These are phyloP conservation scores for Adenanthera pavonina DNA, from an alignment of 306 rosid species.

Conservation along the genomic window DNA sequence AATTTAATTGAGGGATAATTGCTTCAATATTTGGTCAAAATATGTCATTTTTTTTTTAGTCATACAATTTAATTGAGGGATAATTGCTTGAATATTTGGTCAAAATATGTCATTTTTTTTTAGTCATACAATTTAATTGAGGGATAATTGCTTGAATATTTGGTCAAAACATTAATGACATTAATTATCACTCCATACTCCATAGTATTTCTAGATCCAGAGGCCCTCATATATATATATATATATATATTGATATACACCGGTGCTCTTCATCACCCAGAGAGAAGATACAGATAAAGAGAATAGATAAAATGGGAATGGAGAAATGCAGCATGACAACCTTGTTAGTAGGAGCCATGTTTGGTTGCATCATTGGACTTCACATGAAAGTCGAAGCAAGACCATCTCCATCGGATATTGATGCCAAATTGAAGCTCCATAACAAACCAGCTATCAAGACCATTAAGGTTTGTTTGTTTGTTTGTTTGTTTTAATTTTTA, in stretches of 20 bases:
- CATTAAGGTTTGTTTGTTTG: conserved; percentile 53
- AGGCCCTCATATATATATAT: not conserved
- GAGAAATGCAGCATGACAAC: conserved; percentile 6
- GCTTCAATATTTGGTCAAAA: not conserved
- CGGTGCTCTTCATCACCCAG: too few species aligned
- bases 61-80: not conserved
- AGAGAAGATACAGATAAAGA: not conserved
- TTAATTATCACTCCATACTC: not conserved
- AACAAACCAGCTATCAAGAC: conserved; percentile 60
- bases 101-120: not conserved
- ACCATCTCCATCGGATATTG: conserved; percentile 10
- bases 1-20: not conserved
- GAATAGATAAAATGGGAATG: conserved; percentile 31
- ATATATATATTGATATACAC: not conserved
- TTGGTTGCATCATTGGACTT: conserved; percentile 3
- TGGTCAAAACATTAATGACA: not conserved
- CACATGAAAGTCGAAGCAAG: conserved; percentile 27
- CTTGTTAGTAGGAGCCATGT: conserved; percentile 33
- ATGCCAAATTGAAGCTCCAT: conserved; percentile 56
- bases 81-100: not conserved
- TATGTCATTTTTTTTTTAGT: too few species aligned
- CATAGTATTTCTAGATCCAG: not conserved
- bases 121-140: not conserved
- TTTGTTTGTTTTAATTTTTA: not conserved
- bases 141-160: not conserved